Base-by-base conservation (phyloP, 176 grass and related monocot genomes). In the Hsuehochloa calcarea region DNA sequence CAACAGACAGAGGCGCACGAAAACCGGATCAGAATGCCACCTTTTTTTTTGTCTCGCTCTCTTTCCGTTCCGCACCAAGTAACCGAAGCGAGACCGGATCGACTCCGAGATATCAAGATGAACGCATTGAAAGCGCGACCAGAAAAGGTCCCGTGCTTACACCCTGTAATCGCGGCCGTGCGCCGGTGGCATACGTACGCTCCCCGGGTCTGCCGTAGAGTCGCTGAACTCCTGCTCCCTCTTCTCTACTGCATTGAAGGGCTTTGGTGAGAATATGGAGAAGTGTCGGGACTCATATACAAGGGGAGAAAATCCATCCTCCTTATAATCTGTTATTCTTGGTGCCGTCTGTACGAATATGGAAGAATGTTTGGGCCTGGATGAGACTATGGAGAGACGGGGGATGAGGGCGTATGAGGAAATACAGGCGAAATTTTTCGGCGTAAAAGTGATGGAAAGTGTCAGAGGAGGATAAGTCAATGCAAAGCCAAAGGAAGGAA, bases 71-170 rank as follows among this genome's bases (percentile, higher is more conserved):
- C 31, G 39, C 45, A 7, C 60, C 31, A 2, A 41, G 78, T 6
- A 75, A 16, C 58, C 1, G 59, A 60, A 77, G 17, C 43, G 68
- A 38, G 16, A 45, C 46, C 45, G 72, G 52, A 85, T 84, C 61
- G 61, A 23, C 12, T 31, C 62, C 27, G 61, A 39, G 20, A 47
- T 67, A 56, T 89, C 88, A 65, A 72, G n/a, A 63, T 29, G 68
- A 25, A 65, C 39, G 84, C 80, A 87, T 79, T 83, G n/a, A 68
- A 45, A 34, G 67, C 66, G 74, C 66, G 73, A 90, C 71, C 83
- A 70, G 83, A 85, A 69, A 76, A 37, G 63, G 87, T 17, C 55
- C 88, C 70, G 82, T 47, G 41, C 80, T 45, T 58, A 51, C 83
- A 81, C 72, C 78, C 88, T 77, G 72, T 45, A 77, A 81, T 19